A percentile compares a stretch with the other conserved stretches of the same genome.
Conservation (phyloP, 2,329 filamentous ascomycete genomes). For the Neofusicoccum sp. region DNA sequence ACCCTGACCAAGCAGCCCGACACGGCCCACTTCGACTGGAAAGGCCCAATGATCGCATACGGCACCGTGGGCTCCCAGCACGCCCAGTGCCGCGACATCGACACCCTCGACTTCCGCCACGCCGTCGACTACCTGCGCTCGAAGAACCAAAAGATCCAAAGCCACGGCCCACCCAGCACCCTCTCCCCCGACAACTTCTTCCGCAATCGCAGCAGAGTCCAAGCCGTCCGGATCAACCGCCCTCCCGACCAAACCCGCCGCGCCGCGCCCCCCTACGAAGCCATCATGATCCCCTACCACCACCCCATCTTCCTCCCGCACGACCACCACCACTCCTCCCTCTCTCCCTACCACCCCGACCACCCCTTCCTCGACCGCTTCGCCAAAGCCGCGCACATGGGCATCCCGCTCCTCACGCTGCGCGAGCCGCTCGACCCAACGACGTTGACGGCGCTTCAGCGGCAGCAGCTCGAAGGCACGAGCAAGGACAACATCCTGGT, state of each 20-base stretch:
- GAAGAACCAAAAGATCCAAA: not conserved
- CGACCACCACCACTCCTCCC: too few relatives aligned
- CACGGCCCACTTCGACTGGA: not conserved
- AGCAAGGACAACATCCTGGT: not conserved
- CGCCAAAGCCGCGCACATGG: not conserved
- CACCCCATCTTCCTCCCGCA: not conserved
- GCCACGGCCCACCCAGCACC: not conserved
- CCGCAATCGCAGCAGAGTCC: not conserved
- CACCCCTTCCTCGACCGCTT: not conserved
- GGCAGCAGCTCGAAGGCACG: too few relatives aligned
- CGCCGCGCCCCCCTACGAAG: not conserved
- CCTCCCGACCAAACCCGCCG: not conserved
- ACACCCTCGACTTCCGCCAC: not conserved
- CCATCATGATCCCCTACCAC: not conserved
- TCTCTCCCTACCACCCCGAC: not conserved
- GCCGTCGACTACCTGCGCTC: not conserved
- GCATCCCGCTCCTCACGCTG: not conserved
- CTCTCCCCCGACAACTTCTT: too few relatives aligned
- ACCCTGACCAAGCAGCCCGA: not conserved
- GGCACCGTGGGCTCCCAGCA: not conserved
- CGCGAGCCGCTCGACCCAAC: not conserved
- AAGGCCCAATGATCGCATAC: not conserved
- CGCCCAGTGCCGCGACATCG: not conserved
- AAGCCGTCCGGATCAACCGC: slow-evolving; percentile 5
- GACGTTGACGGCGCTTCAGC: not conserved